Evolutionary conservation across 2,329 filamentous ascomycete genomes (phyloP).

Genomic region (Cytospora leucostoma): DNA sequence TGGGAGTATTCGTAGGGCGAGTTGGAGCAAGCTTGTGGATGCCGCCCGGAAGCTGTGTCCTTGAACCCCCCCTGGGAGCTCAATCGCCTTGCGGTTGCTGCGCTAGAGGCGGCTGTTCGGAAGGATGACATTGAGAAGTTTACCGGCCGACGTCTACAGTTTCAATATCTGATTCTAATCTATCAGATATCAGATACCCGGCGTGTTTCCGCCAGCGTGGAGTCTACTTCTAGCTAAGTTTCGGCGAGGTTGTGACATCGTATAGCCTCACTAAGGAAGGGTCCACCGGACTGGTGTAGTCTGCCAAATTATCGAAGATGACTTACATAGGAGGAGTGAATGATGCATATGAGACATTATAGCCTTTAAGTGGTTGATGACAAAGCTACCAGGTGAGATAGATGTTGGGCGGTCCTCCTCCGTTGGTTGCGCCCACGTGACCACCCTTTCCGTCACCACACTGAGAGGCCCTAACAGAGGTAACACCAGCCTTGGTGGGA

Average conservation of each 20-base stretch:
- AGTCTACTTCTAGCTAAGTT: no score
- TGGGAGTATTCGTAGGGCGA: slow-evolving; percentile 47
- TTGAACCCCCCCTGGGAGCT: slow-evolving; percentile 10
- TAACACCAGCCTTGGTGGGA: not conserved
- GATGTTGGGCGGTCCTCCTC: not conserved
- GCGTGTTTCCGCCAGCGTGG: no score
- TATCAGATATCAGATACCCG: no score
- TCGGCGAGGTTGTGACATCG: no score
- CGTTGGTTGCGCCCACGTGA: not conserved
- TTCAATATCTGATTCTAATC: not conserved
- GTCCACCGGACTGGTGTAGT: no score
- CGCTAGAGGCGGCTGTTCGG: slow-evolving; percentile 8
- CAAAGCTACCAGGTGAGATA: not conserved
- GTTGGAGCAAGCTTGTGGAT: not conserved
- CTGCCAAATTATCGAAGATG: no score
- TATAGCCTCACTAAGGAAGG: no score
- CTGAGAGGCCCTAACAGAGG: not conserved
- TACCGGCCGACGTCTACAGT: not conserved
- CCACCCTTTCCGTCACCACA: not conserved
- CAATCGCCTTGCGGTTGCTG: slow-evolving; percentile 8
- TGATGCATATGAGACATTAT: no score
- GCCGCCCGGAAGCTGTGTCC: not conserved
- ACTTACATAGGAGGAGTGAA: no score
- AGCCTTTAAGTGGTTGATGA: no score
- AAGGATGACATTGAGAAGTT: not conserved